Base-by-base conservation (phyloP, 2,329 filamentous ascomycete species). In the Fusarium gaditjirri region DNA sequence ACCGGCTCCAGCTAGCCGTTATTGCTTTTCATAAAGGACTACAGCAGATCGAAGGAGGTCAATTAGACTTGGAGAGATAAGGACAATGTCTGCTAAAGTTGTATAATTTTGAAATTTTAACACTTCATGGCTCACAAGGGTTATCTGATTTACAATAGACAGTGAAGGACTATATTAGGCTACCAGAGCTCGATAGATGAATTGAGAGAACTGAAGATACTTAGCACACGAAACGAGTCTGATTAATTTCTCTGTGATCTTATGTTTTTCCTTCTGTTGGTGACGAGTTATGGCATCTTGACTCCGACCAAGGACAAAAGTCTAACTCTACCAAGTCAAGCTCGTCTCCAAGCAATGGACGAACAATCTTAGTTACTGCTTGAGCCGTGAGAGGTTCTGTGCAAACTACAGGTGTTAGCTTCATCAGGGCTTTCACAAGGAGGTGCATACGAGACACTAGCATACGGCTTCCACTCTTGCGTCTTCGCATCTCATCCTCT, bases 21-120 rank as follows among this genome's bases (percentile, higher is more conserved):
- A 64, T 64, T 60, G 41, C 46, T 33, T 64, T 64, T 23, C 31
- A 64, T 17, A 64, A 64, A 44, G 61, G 61, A 21, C 21, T 58
- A 27, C 25, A 53, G n/a, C 29, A 58, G 29, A 58, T 64, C 21
- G 39, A 59, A 52, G 46, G 47, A 23, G 61, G 55, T 13, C 35
- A 64, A 41, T 52, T 50, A 8, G 54, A 41, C 8, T 53, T 64
- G 23, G 23, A 9, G 13, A 38, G 35, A n/a, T 59, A 21, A 52
- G 43, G 29, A 57, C 14, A 14, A 49, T 46, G 4, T 44, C 17
- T 43, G 6, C 41, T n/a, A n/a, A n/a, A n/a, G n/a, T n/a, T n/a
- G n/a, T n/a, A n/a, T n/a, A n/a, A n/a, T n/a, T n/a, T n/a, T n/a
- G n/a, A n/a, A n/a, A n/a, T n/a, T n/a, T n/a, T n/a, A n/a, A n/a